A percentile compares a stretch with the other conserved stretches of the same genome.
Conservation (phyloP, 2,329 filamentous ascomycete genomes). For the Didymella lethalis region DNA sequence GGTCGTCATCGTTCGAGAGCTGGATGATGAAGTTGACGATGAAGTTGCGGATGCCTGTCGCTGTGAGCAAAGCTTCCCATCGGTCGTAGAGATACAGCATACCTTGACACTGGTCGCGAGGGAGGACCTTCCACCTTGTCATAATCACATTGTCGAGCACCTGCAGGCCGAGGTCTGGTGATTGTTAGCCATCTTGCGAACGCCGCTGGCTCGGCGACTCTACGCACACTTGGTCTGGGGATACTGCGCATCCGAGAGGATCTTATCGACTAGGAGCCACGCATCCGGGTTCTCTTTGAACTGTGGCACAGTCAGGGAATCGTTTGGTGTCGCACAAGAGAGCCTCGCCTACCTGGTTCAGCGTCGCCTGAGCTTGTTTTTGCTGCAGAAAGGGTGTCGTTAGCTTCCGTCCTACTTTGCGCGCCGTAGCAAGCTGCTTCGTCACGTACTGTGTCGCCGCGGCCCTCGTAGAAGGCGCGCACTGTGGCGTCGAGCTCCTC, state of each 20-base stretch:
- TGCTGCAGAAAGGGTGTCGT: conserved; percentile 67
- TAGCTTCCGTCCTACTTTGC: conserved; percentile 48
- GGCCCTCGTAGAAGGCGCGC: conserved; percentile 96
- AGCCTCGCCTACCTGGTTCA: conserved; percentile 79
- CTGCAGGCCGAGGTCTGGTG: conserved; percentile 85
- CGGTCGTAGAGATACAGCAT: conserved; percentile 34
- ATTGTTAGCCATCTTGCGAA: conserved; percentile 43
- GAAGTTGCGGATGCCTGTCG: conserved; percentile 93
- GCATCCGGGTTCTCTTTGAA: conserved; percentile 99
- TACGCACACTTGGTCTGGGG: conserved; percentile 92
- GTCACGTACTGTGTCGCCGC: conserved; percentile 82
- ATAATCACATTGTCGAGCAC: conserved; percentile 98
- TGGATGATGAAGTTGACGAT: conserved; percentile 98
- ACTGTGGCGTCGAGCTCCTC: conserved; percentile 96
- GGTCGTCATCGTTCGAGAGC: conserved; percentile 88
- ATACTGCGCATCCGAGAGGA: conserved; percentile 90
- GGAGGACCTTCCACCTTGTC: conserved; percentile 98
- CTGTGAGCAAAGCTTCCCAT: conserved; percentile 14
- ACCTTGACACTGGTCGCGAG: conserved; percentile 95
- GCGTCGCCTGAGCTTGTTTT: conserved; percentile 91
- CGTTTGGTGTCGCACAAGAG: conserved; percentile 10
- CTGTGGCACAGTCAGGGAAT: conserved; percentile 57
- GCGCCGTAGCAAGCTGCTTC: not conserved
- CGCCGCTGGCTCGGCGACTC: conserved; percentile 23
- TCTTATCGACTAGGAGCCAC: conserved; percentile 97